These are phyloP conservation scores for Bothriochloa decipiens DNA, from an alignment of 176 grass and related monocot genomes.

Conservation along the genomic window DNA sequence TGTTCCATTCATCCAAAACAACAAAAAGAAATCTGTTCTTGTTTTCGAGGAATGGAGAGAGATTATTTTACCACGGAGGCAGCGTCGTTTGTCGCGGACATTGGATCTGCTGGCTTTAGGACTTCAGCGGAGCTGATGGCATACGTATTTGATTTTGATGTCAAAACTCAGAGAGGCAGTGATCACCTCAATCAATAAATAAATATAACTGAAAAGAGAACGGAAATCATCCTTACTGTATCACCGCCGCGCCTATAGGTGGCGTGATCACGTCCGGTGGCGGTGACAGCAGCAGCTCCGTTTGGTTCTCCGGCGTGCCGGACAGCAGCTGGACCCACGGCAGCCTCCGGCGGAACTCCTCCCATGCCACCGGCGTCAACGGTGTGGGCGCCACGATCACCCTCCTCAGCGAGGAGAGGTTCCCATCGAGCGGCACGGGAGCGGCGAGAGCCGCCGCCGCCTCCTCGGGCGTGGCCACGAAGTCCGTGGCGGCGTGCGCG, in stretches of 20 bases:
- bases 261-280: neutral
- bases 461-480: conserved; percentile 41
- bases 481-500: conserved; percentile 38
- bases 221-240: neutral
- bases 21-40: neutral
- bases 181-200: neutral
- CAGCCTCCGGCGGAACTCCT: conserved; percentile 35
- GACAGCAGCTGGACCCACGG: conserved; percentile 33
- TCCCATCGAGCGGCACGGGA: neutral
- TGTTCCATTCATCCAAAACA: neutral
- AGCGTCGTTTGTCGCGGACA: conserved; percentile 19
- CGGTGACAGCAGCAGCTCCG: neutral
- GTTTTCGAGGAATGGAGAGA: neutral
- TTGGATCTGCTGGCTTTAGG: conserved; percentile 6
- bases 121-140: neutral
- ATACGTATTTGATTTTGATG: neutral
- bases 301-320: neutral
- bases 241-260: neutral
- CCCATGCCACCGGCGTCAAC: neutral
- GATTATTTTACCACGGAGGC: conserved; percentile 25
- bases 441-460: neutral
- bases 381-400: conserved; percentile 17
- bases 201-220: neutral
- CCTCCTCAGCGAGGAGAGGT: conserved; percentile 34
- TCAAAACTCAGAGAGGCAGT: neutral